Percentiles rank a stretch among this genome's conserved stretches.
phyloP scores from a whole-genome alignment of 2,329 filamentous ascomycete species.

The Colletotrichum falcatum region DNA sequence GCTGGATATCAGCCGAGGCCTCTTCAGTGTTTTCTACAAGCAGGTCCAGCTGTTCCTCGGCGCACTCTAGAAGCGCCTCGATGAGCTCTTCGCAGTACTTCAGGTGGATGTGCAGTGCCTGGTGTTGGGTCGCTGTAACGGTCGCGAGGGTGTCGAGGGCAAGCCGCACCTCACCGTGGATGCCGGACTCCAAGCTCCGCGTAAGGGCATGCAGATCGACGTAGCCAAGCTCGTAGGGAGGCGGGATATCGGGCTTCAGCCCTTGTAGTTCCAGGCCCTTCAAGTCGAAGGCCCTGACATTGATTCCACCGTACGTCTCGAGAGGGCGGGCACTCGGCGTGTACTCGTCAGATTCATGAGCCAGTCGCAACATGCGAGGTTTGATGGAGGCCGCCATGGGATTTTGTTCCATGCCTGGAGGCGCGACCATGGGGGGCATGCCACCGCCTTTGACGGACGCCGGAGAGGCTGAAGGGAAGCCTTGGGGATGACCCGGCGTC shows the following conservation, averaged over 20 bases:
- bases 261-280: conserved; percentile 75
- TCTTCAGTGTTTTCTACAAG: conserved; percentile 88
- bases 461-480: conserved; percentile 62
- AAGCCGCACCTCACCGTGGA: conserved; percentile 88
- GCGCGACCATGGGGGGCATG: conserved; percentile 53
- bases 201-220: conserved; percentile 93
- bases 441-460: conserved; percentile 56
- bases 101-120: conserved; percentile 75
- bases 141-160: conserved; percentile 86
- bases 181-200: conserved; percentile 89
- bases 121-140: conserved; percentile 70
- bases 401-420: conserved; percentile 33
- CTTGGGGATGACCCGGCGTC: conserved; percentile 52
- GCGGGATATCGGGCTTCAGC: conserved; percentile 80
- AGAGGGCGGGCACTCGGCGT: conserved; percentile 66
- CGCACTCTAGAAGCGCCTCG: conserved; percentile 89
- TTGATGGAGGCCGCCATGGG: conserved; percentile 43
- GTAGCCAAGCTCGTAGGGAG: conserved; percentile 81
- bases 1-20: conserved; percentile 85
- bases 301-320: conserved; percentile 77
- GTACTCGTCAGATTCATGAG: conserved; percentile 64
- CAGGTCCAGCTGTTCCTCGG: conserved; percentile 86
- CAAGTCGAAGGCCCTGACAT: conserved; percentile 72
- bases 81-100: conserved; percentile 87
- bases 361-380: conserved; percentile 53